phyloP scores from a whole-genome alignment of 495 filamentous ascomycete genomes.

The Penicillium arizonense region DNA sequence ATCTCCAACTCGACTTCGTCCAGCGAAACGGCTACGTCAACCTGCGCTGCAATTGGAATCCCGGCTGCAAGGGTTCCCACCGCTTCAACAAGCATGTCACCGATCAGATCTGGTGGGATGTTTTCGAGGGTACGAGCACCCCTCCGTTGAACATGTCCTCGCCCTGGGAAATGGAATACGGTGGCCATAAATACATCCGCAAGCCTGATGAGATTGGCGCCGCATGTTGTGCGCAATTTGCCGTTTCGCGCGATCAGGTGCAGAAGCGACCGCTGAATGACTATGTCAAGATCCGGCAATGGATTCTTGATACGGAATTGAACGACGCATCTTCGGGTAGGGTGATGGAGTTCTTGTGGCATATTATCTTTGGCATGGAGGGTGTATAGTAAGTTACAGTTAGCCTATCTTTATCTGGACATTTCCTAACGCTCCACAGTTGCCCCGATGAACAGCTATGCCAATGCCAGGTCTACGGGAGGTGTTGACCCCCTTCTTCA shows the following conservation, averaged over 20 bases:
- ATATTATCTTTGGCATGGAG: conserved; percentile 59
- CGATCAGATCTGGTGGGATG: conserved; percentile 47
- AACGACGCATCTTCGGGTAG: conserved; percentile 63
- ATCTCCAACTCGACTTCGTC: conserved; percentile 49
- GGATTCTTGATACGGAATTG: conserved; percentile 60
- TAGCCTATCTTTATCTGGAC: not conserved
- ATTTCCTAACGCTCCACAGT: conserved; percentile 17
- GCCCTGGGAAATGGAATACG: conserved; percentile 8
- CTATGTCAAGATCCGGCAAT: conserved; percentile 63
- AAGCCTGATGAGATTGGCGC: conserved; percentile 38
- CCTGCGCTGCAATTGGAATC: conserved; percentile 63
- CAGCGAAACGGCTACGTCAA: conserved; percentile 62
- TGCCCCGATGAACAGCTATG: conserved; percentile 48
- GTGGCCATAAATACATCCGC: conserved; percentile 18
- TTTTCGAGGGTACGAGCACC: conserved; percentile 53
- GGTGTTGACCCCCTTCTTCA: conserved; percentile 27
- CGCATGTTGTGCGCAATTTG: conserved; percentile 71
- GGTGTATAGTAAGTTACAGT: conserved; percentile 40
- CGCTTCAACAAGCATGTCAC: conserved; percentile 61
- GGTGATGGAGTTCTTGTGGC: conserved; percentile 76
- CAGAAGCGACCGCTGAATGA: conserved; percentile 53
- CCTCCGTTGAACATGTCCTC: conserved; percentile 41
- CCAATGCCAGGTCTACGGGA: conserved; percentile 50
- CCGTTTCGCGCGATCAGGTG: conserved; percentile 51
- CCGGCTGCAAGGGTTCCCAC: conserved; percentile 53